phyloP scores from a whole-genome alignment of 129 eudicot genomes.

The Helianthus tuberosus region DNA sequence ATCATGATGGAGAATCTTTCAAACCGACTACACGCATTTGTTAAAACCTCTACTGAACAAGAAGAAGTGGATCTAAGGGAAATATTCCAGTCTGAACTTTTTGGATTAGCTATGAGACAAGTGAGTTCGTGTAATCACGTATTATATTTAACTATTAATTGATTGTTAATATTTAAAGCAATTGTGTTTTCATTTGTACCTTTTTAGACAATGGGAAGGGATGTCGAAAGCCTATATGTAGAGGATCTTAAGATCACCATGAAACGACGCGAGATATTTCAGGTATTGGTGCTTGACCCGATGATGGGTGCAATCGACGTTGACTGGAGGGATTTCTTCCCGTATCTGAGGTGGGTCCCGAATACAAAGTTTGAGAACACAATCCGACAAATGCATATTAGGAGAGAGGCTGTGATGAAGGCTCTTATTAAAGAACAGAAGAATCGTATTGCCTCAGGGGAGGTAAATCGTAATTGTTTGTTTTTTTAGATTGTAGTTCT shows the following conservation, averaged over 20 bases:
- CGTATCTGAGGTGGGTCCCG: constrained; percentile 67
- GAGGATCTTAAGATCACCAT: constrained; percentile 56
- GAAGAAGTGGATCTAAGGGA: constrained; percentile 64
- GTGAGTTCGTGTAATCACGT: constrained; percentile 43
- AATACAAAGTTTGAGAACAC: constrained; percentile 52
- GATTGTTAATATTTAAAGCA: not conserved
- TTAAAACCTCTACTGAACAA: constrained; percentile 38
- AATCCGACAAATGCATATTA: constrained; percentile 39
- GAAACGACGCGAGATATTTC: constrained; percentile 50
- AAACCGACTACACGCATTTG: constrained; percentile 41
- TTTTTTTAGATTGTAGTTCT: not conserved
- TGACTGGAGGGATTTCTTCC: constrained; percentile 83
- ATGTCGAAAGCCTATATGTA: constrained; percentile 54
- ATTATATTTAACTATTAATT: not conserved
- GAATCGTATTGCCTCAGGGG: constrained; percentile 42
- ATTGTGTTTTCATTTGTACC: not conserved
- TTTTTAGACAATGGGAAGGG: constrained; percentile 57
- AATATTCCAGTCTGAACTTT: constrained; percentile 75
- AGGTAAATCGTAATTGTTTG: constrained; percentile 37
- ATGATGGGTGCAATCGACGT: constrained; percentile 74
- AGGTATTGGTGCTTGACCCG: constrained; percentile 53
- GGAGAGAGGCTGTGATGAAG: constrained; percentile 63
- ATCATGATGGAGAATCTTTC: constrained; percentile 51
- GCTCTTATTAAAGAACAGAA: constrained; percentile 50
- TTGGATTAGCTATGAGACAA: constrained; percentile 76